Base-by-base conservation (phyloP, 805 yeast species). In the Ogataea polymorpha region DNA sequence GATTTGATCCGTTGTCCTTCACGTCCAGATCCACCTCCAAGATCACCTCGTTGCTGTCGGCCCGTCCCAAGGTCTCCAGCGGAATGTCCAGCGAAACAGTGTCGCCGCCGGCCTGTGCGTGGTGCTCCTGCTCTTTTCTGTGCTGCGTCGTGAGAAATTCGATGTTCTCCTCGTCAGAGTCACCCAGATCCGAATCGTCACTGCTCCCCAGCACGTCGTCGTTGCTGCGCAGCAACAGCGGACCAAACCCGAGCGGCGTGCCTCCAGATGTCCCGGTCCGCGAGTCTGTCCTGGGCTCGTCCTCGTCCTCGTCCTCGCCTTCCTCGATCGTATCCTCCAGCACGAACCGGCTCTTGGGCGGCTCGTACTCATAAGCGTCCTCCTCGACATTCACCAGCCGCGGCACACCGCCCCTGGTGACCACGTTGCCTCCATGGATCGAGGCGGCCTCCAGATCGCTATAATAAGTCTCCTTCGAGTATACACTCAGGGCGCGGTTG, bases 371-470 rank as follows among this genome's bases (percentile, higher is more conserved):
- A 44, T 59, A 57, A 8, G 39, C 35, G 23, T 61, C 60, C 32
- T 55, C 56, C n/a, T 48, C 53, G n/a, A 58, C 41, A 4, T 53
- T 43, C 24, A 62, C 57, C 18, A 59, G 33, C 14, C 46, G 39
- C 12, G 65, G 63, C 10, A 45, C 45, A 1, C 55, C 56, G 9
- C 56, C 61, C 32, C 48, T 49, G 4, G 58, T 51, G 12, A 61
- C 63, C 23, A 61, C 51, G 15, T 54, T 54, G 13, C 63, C 66
- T 17, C 59, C 63, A 42, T 59, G 57, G 15, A 62, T 47, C 15
- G 63, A 58, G 4, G 63, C 66, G 32, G 58, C 51, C 25, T 62
- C 66, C 20, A 62, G 32, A 33, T 56, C 65, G 44, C 63, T 59
- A 37, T 61, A 53, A 37, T 58, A 59, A 4, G 66, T 62, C 30